Evolutionary conservation across 2,329 filamentous ascomycete genomes (phyloP), one percentile per base, ranked within the genome.

Genomic region (Alternaria gansuensis): DNA sequence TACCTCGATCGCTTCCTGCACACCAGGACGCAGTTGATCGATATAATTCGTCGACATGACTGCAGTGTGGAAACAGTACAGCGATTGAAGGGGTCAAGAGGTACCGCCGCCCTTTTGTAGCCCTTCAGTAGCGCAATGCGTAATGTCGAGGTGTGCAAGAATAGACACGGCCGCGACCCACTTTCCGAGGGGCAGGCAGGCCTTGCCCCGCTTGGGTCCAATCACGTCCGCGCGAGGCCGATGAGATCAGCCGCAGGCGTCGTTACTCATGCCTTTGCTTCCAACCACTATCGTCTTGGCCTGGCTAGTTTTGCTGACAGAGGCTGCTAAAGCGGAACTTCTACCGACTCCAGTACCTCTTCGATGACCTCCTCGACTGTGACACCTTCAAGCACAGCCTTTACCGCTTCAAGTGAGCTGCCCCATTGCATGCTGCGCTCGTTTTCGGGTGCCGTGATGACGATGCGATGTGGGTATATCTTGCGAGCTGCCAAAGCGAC

Each of bases 381-480:
- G 3, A 86, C 77, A 31, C 81, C 81, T 3, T 89, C 86, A 2
- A 97, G 78, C 48, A 93, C 67, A 14, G 84, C 82, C 63, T 85
- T 82, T 1, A 97, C 86, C 4, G 90, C 90, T 29, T 84, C 82
- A 0, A 90, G 66, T 52, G 90, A 88, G 75, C 94, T 97, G 0
- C 95, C 95, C 88, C 96, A 99, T 75, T 97, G 92, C 81, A 97
- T 85, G 75, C 93, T 97, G 46, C 93, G 84, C 79, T 98, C 95
- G 57, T 88, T 86, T 61, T 87, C 84, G 1, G 91, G 84, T 1
- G 80, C 78, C 0, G 90, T 87, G 54, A 97, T 84, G 13, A 85
- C 78, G 31, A 99, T 87, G 8, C 93, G 88, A 79, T 99, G 95
- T 17, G 90, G 83, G 73, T 96, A 99, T 24, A 96, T 85, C 79